Base-by-base conservation (phyloP, 257 asterid genomes). In the Knoxia roxburghii region DNA sequence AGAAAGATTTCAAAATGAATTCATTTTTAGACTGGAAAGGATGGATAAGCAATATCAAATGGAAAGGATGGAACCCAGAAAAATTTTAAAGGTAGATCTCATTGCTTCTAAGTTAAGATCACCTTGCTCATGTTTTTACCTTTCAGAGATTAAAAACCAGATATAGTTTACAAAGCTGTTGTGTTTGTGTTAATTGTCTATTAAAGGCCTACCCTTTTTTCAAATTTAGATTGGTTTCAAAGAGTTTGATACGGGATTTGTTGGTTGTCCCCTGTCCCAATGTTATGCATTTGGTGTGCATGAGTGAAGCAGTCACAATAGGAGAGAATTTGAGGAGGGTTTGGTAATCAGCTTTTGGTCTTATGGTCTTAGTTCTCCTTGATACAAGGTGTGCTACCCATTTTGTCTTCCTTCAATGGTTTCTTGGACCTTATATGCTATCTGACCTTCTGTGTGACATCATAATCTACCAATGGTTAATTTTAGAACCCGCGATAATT, bases 11-110 rank as follows among this genome's bases (percentile, higher is more conserved):
- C 43, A 77, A 50, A 65, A 50, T 40, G 14, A 64, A 68, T 6
- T 17, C 33, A 23, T 35, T 41, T 18, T 45, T 37, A 5, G 62
- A 35, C 33, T 62, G 51, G 35, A 66, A 41, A 65, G 76, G 76
- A 65, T 84, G 87, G 82, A 73, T 83, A 64, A 78, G 73, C 61
- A 77, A 75, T 73, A 53, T 87, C 78, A 81, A 82, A 71, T 75
- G 80, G 83, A 81, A 72, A 65, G 70, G 71, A 64, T 74, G 80
- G 83, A 82, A 75, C 63, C 49, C 79, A 51, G 66, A 61, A 23
- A 73, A 79, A 53, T n/a, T 73, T 24, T 81, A 23, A 67, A 61
- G 64, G 67, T 56, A 29, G 51, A 27, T 15, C 1, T 57, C 29
- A 21, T 53, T 51, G 59, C 37, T 10, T 62, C 32, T 55, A 63